phyloP scores from a whole-genome alignment of 1,284 basidiomycete species.

The Ustilago shanxiensis region DNA sequence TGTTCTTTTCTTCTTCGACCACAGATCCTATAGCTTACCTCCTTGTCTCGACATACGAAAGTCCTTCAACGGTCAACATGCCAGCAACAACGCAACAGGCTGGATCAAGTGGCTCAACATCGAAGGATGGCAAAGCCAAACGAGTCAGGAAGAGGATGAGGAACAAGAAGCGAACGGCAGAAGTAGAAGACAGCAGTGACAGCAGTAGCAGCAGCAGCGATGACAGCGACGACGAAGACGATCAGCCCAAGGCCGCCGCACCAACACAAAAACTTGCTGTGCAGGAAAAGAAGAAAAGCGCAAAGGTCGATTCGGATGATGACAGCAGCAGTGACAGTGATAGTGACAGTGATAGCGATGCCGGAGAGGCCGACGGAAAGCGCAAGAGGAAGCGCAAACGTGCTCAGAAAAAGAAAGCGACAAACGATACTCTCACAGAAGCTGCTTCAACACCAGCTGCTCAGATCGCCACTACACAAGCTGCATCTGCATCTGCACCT shows the following conservation, averaged over 20 bases:
- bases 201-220: conserved; percentile 30
- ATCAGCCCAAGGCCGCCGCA: conserved; percentile 12
- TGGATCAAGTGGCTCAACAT: conserved; percentile 23
- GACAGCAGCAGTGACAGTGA: conserved; percentile 17
- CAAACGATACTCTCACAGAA: background rate
- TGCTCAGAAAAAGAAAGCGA: conserved; percentile 25
- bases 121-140: conserved; percentile 35
- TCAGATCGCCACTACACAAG: too few species aligned
- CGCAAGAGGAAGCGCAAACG: conserved; percentile 53
- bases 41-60: background rate
- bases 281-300: background rate
- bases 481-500: background rate
- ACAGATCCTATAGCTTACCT: background rate
- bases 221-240: conserved; percentile 33
- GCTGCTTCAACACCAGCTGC: background rate
- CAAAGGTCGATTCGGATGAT: conserved; percentile 9
- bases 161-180: conserved; percentile 45
- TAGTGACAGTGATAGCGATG: conserved; percentile 15
- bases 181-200: conserved; percentile 32
- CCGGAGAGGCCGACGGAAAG: conserved; percentile 30
- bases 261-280: background rate
- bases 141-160: conserved; percentile 33
- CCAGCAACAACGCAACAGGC: conserved; percentile 9
- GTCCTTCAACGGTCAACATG: background rate
- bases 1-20: background rate